Base-by-base conservation (phyloP, 768 basidiomycete genomes). In the Hypholoma sublateritium region DNA sequence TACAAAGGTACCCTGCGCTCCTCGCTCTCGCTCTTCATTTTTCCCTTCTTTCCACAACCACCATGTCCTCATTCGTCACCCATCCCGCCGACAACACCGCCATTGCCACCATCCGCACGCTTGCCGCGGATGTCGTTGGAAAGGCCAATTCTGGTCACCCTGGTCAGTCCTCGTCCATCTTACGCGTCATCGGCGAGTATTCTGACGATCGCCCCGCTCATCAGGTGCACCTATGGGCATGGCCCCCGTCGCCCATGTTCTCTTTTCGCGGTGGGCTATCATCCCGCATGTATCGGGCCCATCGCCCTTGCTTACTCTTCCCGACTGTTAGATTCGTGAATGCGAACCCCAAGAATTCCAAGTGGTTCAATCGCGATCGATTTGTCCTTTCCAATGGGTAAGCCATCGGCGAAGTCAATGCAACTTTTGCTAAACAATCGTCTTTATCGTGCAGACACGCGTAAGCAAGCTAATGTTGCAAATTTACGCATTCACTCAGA, bases 351-450 rank as follows among this genome's bases (percentile, higher is more conserved):
- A 87, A 86, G 72, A 89, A 81, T 77, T 86, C 94, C 41, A 88
- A 92, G 72, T 96, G 93, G 95, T 89, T 89, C 77, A 96, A 95
- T 77, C 89, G 95, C 59, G 95, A 97, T 79, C 88, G 95, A 74
- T 98, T 96, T 66, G 95, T 98, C 58, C 86, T 97, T 62, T 97
- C 95, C 62, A 96, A 96, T 69, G 94, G 94, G 86, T 94, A 73
- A 63, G 88, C 74, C 19, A 42, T 34, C 56, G 6, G 39, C 45
- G 14, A 43, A 17, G 34, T 19, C 43, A 41, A 32, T 24, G 42
- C 42, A n/a, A 49, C 37, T 55, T 41, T 45, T 12, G 42, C 34
- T 58, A 61, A 51, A 57, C 49, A 56, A 51, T 55, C 42, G 69
- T 17, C 60, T 45, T 47, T 47, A 52, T 57, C 59, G 44, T 52